Conservation (phyloP, 1,284 basidiomycete species). For the Ganoderma leucocontextum region DNA sequence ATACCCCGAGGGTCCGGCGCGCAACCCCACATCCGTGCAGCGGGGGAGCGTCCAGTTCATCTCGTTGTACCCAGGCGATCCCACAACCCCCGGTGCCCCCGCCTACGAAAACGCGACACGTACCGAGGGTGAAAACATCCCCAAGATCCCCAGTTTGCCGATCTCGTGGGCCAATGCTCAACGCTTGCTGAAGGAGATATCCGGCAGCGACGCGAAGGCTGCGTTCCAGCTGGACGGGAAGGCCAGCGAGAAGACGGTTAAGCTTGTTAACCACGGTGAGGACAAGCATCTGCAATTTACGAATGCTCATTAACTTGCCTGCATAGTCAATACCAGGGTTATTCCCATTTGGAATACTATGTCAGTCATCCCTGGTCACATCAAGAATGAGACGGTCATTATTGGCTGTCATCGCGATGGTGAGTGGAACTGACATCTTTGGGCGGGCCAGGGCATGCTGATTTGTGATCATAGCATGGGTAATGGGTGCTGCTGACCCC, state of each 20-base stretch:
- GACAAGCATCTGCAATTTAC: too few relatives aligned
- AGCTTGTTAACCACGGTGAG: slow-evolving; percentile 71
- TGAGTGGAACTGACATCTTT: slow-evolving; percentile 40
- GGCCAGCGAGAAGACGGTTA: slow-evolving; percentile 56
- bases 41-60: slow-evolving; percentile 90
- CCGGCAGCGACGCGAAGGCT: slow-evolving; percentile 39
- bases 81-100: slow-evolving; percentile 88
- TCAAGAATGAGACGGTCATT: slow-evolving; percentile 87
- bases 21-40: slow-evolving; percentile 86
- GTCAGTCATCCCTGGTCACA: slow-evolving; percentile 89
- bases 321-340: slow-evolving; percentile 74
- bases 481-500: slow-evolving; percentile 88
- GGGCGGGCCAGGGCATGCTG: not conserved
- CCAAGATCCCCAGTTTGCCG: slow-evolving; percentile 84
- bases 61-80: slow-evolving; percentile 85
- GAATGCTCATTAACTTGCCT: not conserved
- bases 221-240: slow-evolving; percentile 55
- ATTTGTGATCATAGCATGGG: slow-evolving; percentile 39
- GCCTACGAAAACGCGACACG: slow-evolving; percentile 87
- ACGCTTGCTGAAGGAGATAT: slow-evolving; percentile 67
- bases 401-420: slow-evolving; percentile 91
- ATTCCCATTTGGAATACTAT: slow-evolving; percentile 91
- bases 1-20: slow-evolving; percentile 88
- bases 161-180: slow-evolving; percentile 79
- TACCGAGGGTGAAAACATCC: slow-evolving; percentile 73